Evolutionary conservation across 768 basidiomycete genomes (phyloP), one percentile per base, ranked within the genome.

Genomic region (Dioszegia hungarica): DNA sequence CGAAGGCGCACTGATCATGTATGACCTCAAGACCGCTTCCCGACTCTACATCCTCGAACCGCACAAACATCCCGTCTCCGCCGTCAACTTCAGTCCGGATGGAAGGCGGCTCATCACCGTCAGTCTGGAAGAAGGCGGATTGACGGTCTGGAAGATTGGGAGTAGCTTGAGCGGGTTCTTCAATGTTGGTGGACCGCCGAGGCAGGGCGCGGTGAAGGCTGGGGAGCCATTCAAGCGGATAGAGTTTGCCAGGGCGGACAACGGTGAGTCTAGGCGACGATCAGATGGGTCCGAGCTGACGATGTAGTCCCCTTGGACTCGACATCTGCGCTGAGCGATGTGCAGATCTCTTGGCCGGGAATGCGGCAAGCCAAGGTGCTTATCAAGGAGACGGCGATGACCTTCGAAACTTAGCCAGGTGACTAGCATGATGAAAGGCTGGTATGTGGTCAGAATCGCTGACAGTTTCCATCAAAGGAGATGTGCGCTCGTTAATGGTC

Each of bases 141-240:
- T 91, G 5, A 81, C 90, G 12, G 89, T 94, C 14, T 99, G 95
- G 95, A 97, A 97, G 70, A 92, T 97, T 5, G 94, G 95, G 0
- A 81, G 85, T 9, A 90, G 89, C 68, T 83, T 99, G 61, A 80
- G 85, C 22, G 92, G 90, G 61, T 85, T 98, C 74, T 92, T 98
- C 72, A 86, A 70, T 38, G 85, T 71, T 85, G 93, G 93, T 1
- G 87, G 87, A 6, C 93, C 91, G 1, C 94, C 95, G 5, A 79
- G 90, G 28, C 92, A 97, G 75, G 91, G 92, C 0, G 73, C 72
- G 8, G 82, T 85, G 64, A 79, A 82, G 24, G 24, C 34, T 6
- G 88, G 90, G 15, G 82, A 87, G 45, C 90, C 95, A 0, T 98
- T 83, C 80, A 98, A 94, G 77, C 86, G 85, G 2, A 80, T 93